Evolutionary conservation across 257 asterid species (phyloP).

Genomic region (Capsicum chinense): DNA sequence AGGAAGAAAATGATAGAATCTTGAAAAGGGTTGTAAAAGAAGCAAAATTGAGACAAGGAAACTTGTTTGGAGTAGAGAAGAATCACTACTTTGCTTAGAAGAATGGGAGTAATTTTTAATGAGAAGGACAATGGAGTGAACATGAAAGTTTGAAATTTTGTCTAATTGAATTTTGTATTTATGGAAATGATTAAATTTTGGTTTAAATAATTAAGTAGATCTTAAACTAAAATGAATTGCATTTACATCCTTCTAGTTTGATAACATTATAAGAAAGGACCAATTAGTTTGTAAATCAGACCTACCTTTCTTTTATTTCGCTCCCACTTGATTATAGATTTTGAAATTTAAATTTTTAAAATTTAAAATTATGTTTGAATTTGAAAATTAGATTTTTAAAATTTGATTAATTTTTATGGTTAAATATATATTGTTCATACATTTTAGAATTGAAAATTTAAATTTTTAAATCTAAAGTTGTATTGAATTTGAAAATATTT

Average conservation of each 20-base stretch:
- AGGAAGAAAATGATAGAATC: neutral
- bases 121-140: constrained; percentile 35
- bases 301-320: neutral
- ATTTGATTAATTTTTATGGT: too few relatives aligned
- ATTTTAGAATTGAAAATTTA: too few relatives aligned
- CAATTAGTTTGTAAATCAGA: neutral
- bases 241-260: neutral
- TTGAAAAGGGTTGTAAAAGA: neutral
- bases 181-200: constrained; percentile 12
- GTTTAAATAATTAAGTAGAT: constrained; percentile 6
- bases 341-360: neutral
- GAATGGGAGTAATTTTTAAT: constrained; percentile 33
- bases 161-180: neutral
- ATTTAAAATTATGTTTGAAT: too few relatives aligned
- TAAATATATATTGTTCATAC: too few relatives aligned
- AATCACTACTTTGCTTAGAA: constrained; percentile 58
- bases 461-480: too few relatives aligned
- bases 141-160: constrained; percentile 27
- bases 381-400: too few relatives aligned
- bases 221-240: constrained; percentile 12
- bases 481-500: neutral
- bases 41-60: constrained; percentile 25
- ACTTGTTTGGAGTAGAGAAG: constrained; percentile 33
- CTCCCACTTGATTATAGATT: neutral
- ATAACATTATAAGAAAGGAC: neutral